Evolutionary conservation across 306 rosid genomes (phyloP).

Genomic region (Inga leiocalycina): DNA sequence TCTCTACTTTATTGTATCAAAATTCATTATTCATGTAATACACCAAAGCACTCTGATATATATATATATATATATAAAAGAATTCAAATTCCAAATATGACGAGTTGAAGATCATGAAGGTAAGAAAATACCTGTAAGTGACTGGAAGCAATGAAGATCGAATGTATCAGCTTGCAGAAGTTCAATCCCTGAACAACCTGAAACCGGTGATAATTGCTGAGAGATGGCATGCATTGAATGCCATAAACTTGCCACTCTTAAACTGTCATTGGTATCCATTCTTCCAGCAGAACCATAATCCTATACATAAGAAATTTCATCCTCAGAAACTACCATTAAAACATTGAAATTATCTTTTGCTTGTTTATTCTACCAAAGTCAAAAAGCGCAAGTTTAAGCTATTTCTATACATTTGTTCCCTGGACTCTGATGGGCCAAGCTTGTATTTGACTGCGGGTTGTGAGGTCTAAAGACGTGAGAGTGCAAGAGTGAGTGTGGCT

Average conservation of each 20-base stretch:
- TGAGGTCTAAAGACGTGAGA: neutral
- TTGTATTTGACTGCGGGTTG: neutral
- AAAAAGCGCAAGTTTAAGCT: neutral
- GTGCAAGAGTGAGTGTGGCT: neutral
- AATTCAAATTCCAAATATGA: neutral
- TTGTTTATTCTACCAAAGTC: neutral
- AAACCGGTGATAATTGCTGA: conserved; percentile 80
- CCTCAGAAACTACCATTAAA: conserved; percentile 8
- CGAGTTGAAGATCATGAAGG: neutral
- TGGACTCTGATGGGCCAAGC: neutral
- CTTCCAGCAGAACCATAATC: conserved; percentile 87
- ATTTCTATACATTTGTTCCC: neutral
- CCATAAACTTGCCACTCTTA: conserved; percentile 96
- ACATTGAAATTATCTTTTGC: neutral
- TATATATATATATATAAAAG: no score
- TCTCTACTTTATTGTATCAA: neutral
- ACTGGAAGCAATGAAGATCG: conserved; percentile 94
- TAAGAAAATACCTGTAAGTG: conserved; percentile 64
- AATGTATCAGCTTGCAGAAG: conserved; percentile 92
- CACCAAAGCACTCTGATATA: neutral
- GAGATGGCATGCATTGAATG: conserved; percentile 99
- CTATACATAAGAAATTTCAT: conserved; percentile 33
- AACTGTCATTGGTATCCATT: conserved; percentile 94
- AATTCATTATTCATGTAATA: neutral
- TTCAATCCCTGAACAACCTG: conserved; percentile 81